A percentile compares a stretch with the other conserved stretches of the same genome.
Evolutionary conservation across 129 eudicot genomes (phyloP).

Genomic region (Pseudognaphalium luteoalbum): DNA sequence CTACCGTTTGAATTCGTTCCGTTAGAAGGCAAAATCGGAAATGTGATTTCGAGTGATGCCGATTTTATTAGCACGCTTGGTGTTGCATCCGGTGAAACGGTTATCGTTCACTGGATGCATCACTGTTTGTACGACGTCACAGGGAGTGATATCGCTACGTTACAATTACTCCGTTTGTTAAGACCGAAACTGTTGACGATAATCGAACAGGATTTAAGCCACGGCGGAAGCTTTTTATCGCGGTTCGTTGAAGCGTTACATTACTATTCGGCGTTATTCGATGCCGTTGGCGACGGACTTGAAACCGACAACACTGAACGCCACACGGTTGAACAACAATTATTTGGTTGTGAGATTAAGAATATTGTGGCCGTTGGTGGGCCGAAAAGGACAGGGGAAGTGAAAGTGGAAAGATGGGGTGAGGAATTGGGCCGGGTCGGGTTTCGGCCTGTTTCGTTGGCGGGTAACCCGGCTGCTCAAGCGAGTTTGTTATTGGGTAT

Average conservation of each 20-base stretch:
- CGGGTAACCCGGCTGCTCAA: constrained; percentile 90
- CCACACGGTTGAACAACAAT: constrained; percentile 73
- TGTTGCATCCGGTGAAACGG: constrained; percentile 48
- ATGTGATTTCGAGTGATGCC: constrained; percentile 28
- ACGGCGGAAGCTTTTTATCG: constrained; percentile 62
- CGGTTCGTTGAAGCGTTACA: constrained; percentile 91
- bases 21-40: constrained; percentile 71
- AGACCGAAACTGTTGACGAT: constrained; percentile 71
- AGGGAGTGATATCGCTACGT: constrained; percentile 60
- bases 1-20: constrained; percentile 81
- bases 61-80: constrained; percentile 40
- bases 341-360: constrained; percentile 77
- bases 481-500: constrained; percentile 80
- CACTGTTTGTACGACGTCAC: constrained; percentile 81
- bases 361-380: constrained; percentile 83
- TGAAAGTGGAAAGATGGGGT: constrained; percentile 84
- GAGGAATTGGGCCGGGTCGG: constrained; percentile 67
- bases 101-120: constrained; percentile 81
- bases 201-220: constrained; percentile 80
- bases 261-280: constrained; percentile 88
- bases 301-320: constrained; percentile 56
- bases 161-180: constrained; percentile 44
- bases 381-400: constrained; percentile 75
- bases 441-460: constrained; percentile 66
- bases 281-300: constrained; percentile 82